phyloP scores from a whole-genome alignment of 306 rosid genomes.

The Dryas drummondii region DNA sequence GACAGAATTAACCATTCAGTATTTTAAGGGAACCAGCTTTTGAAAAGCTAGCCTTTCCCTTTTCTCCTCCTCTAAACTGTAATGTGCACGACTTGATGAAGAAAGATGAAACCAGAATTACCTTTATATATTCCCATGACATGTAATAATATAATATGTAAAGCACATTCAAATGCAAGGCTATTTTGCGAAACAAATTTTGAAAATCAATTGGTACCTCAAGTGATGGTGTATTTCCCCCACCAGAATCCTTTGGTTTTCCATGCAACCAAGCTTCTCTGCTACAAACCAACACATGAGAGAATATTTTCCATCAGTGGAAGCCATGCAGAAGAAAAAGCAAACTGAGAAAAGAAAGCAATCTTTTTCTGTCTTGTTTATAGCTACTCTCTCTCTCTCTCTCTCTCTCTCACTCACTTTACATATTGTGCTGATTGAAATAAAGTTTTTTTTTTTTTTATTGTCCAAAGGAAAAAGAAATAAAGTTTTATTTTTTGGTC shows the following conservation, averaged over 20 bases:
- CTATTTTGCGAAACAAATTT: slow-evolving; percentile 23
- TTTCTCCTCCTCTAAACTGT: slow-evolving; percentile 38
- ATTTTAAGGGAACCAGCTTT: slow-evolving; percentile 43
- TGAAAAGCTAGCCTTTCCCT: slow-evolving; percentile 46
- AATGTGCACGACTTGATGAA: slow-evolving; percentile 55
- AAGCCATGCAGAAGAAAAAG: slow-evolving; percentile 47
- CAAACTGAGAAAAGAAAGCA: slow-evolving; percentile 42
- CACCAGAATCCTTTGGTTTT: slow-evolving; percentile 62
- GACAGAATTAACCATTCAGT: slow-evolving; percentile 47
- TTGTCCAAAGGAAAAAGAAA: slow-evolving; percentile 6
- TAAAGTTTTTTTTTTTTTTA: slow-evolving; percentile 28
- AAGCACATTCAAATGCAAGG: slow-evolving; percentile 8
- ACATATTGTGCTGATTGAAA: slow-evolving; percentile 44
- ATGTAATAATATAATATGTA: slow-evolving; percentile 17
- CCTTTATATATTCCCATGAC: slow-evolving; percentile 43
- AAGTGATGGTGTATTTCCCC: slow-evolving; percentile 55
- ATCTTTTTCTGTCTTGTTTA: slow-evolving; percentile 56
- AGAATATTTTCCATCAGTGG: slow-evolving; percentile 50
- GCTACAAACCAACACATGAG: slow-evolving; percentile 49
- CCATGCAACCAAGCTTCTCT: slow-evolving; percentile 95
- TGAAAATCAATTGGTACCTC: slow-evolving; percentile 45
- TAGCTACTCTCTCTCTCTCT: slow-evolving; percentile 16
- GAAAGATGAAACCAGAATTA: slow-evolving; percentile 52
- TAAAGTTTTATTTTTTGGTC: slow-evolving; percentile 27
- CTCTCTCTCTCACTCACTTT: not conserved